Base-by-base conservation (phyloP, 129 eudicot species). In the Pulicaria dysenterica region DNA sequence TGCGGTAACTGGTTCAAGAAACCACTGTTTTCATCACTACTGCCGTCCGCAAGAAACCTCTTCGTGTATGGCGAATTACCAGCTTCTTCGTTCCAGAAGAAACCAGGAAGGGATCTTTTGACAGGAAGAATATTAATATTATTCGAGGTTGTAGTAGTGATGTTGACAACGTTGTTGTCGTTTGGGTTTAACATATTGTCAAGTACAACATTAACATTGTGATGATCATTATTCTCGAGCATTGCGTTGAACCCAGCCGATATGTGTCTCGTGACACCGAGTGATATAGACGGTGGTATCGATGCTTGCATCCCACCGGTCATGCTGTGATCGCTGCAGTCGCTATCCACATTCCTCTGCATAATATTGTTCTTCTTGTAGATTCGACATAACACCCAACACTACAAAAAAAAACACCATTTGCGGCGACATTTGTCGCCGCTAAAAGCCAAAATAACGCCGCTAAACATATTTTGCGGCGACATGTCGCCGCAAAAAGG, bases 361-460 rank as follows among this genome's bases (percentile, higher is more conserved):
- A 80, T 73, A 75, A 80, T 73, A 75, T 85, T 92, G 75, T 79
- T 78, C 84, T 92, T 92, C 83, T 89, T 89, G 95, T 92, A 92
- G 64, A 92, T 89, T 75, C 98, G 88, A 69, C 98, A 92, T 60
- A 92, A 66, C 38, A 92, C 98, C 98, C 98, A 92, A n/a, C n/a
- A n/a, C n/a, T n/a, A n/a, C n/a, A n/a, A n/a, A n/a, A n/a, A n/a
- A n/a, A n/a, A n/a, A n/a, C n/a, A n/a, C n/a, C n/a, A n/a, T n/a
- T n/a, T n/a, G n/a, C n/a, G n/a, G n/a, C n/a, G n/a, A n/a, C n/a
- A n/a, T n/a, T n/a, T n/a, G n/a, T n/a, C n/a, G n/a, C n/a, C n/a
- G n/a, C n/a, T n/a, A n/a, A n/a, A n/a, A n/a, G n/a, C n/a, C n/a
- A n/a, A n/a, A n/a, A n/a, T n/a, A n/a, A n/a, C n/a, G n/a, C n/a